A percentile compares a stretch with the other conserved stretches of the same genome.
These are phyloP conservation scores for Claviceps capensis DNA, from an alignment of 2,329 filamentous ascomycete genomes.

Conservation along the genomic window DNA sequence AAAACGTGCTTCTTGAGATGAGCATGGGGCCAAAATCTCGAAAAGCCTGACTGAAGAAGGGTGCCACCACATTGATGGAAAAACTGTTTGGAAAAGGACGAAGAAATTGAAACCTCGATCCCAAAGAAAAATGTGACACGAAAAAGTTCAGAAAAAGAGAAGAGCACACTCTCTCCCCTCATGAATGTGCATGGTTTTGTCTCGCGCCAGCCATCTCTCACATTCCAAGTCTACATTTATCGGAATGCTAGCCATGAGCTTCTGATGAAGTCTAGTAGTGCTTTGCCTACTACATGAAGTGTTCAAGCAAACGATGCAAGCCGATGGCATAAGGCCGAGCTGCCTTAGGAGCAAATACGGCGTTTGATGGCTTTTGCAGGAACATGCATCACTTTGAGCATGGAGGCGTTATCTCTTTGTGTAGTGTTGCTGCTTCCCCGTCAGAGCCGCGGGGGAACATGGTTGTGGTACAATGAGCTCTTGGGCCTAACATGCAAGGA, in stretches of 20 bases:
- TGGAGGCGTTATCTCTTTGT: conserved; percentile 9
- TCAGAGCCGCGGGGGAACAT: background rate
- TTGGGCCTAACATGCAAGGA: background rate
- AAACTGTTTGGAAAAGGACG: background rate
- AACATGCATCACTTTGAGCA: conserved; percentile 20
- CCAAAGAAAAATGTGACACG: background rate
- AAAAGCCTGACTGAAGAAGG: background rate
- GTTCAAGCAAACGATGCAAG: background rate
- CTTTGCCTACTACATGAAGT: background rate
- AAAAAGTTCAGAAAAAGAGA: background rate
- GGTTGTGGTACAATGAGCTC: background rate
- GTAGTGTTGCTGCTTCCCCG: background rate
- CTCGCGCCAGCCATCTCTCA: conserved; percentile 18
- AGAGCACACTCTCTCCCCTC: background rate
- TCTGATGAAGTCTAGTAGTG: background rate
- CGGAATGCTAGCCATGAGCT: too few species aligned
- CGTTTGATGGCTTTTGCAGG: conserved; percentile 17
- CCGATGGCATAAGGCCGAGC: background rate
- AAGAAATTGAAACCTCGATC: background rate
- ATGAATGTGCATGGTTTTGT: conserved; percentile 24
- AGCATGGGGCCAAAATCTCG: too few species aligned
- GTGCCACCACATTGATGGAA: background rate
- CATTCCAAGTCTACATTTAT: background rate
- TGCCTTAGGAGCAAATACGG: background rate
- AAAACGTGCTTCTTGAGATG: background rate